Evolutionary conservation across 495 filamentous ascomycete species (phyloP), one percentile per base, ranked within the genome.

Genomic region (Letharia lupina): DNA sequence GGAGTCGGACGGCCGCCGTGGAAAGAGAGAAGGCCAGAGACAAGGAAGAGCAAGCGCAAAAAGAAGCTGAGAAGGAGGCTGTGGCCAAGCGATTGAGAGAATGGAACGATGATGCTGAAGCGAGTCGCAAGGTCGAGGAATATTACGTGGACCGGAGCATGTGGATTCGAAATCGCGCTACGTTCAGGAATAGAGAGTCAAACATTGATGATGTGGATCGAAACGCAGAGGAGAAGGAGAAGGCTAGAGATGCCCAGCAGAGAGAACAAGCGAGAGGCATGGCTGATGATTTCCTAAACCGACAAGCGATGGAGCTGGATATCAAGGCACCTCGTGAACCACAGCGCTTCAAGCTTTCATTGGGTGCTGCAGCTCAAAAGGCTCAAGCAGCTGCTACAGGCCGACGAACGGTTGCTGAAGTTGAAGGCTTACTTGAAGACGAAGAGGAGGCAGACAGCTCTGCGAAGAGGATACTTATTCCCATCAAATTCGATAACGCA

Each of bases 361-460:
- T 98, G 48, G 91, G 92, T 63, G 89, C 91, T 6, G 91, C 91
- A 1, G 93, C 93, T 0, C 88, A 91, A 74, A 91, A 88, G 68
- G 87, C 88, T 48, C 86, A 89, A 44, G 86, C 88, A 67, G 85
- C 87, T 39, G 77, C 82, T 2, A 81, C 81, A 10, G 83, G 86
- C n/a, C 79, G 90, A 52, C 87, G 93, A 60, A 96, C 91, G 3
- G 87, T 92, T 50, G 93, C 92, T 62, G 95, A 96, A 75, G 90
- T 98, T 41, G 95, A 97, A 78, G 91, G 90, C 16, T 78, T 99
- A 23, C 80, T 99, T 62, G 94, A 98, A 75, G 93, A 96, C 74
- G 92, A 96, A 73, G 91, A 96, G 69, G 90, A 96, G 66, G 82
- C 80, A n/a, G 84, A 86, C 57, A 79, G 81, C 23, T 86, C 83